These are phyloP conservation scores for Phyllosticta paracitricarpa DNA, from an alignment of 2,329 filamentous ascomycete genomes.

Conservation along the genomic window DNA sequence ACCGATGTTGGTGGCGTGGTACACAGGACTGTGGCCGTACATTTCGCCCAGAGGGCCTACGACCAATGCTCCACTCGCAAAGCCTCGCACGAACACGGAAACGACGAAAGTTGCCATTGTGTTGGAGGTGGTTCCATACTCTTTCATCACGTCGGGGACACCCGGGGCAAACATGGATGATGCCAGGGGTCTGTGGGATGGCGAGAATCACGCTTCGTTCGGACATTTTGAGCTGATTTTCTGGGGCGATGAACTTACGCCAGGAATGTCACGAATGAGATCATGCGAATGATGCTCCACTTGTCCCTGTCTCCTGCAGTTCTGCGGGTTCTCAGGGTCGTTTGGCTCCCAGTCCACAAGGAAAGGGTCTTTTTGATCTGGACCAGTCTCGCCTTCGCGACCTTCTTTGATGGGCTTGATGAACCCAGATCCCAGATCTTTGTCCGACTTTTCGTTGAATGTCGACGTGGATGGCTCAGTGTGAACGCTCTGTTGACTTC, in stretches of 20 bases:
- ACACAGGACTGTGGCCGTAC: slow-evolving; percentile 17
- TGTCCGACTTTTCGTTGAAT: neutral
- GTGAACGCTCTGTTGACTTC: neutral
- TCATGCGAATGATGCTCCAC: slow-evolving; percentile 22
- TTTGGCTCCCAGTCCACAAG: slow-evolving; percentile 8
- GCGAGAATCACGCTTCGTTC: neutral
- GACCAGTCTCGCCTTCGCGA: neutral
- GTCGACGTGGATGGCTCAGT: neutral
- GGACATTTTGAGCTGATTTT: too few relatives aligned
- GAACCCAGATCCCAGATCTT: neutral
- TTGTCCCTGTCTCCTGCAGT: slow-evolving; percentile 17
- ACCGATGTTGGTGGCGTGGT: slow-evolving; percentile 15
- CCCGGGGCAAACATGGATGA: slow-evolving; percentile 20
- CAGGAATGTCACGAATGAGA: slow-evolving; percentile 22
- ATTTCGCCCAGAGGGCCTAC: slow-evolving; percentile 22
- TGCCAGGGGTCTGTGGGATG: slow-evolving; percentile 15
- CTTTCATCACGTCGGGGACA: slow-evolving; percentile 15
- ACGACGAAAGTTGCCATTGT: slow-evolving; percentile 16
- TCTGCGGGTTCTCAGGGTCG: slow-evolving; percentile 18
- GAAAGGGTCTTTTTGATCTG: slow-evolving; percentile 2
- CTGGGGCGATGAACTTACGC: slow-evolving; percentile 14
- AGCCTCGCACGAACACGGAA: slow-evolving; percentile 19
- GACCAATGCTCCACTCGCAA: slow-evolving; percentile 19
- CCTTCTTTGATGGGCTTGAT: neutral
- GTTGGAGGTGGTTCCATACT: slow-evolving; percentile 14